A percentile compares a stretch with the other conserved stretches of the same genome.
Conservation (phyloP, 257 asterid species). For the Jaltomata sinuosa region DNA sequence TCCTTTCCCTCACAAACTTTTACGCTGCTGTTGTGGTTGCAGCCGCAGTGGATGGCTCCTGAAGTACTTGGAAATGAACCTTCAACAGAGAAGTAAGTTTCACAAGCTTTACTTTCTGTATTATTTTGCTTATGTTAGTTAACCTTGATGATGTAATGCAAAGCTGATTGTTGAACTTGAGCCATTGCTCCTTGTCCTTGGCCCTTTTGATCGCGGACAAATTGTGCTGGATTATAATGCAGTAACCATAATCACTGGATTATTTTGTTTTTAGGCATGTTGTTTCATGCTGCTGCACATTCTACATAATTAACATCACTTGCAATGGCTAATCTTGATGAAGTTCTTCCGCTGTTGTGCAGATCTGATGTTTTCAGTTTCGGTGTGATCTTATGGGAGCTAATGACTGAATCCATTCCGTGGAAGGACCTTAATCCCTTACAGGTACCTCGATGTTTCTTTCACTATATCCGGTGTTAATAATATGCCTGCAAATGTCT, state of each 20-base stretch:
- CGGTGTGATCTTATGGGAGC: conserved; percentile 75
- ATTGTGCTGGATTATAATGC: not conserved
- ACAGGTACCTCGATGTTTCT: conserved; percentile 30
- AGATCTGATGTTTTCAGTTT: conserved; percentile 72
- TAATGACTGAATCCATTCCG: conserved; percentile 55
- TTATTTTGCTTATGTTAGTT: not conserved
- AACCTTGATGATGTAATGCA: not conserved
- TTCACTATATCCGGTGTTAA: not conserved
- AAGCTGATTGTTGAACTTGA: not conserved
- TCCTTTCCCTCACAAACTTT: not conserved
- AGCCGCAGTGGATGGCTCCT: conserved; percentile 96
- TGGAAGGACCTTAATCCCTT: conserved; percentile 53
- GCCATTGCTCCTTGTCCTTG: not conserved
- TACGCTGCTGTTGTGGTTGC: conserved; percentile 7
- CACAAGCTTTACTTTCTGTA: not conserved
- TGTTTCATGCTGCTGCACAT: not conserved
- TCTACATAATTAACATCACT: not conserved
- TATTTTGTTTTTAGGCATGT: not conserved
- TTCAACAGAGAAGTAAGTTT: conserved; percentile 65
- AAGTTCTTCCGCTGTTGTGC: not conserved
- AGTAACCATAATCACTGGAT: not conserved
- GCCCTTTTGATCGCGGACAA: not conserved
- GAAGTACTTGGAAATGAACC: conserved; percentile 75
- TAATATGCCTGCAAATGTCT: not conserved
- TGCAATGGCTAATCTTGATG: not conserved